Conservation (phyloP, 768 basidiomycete genomes). For the Terana coerulea region DNA sequence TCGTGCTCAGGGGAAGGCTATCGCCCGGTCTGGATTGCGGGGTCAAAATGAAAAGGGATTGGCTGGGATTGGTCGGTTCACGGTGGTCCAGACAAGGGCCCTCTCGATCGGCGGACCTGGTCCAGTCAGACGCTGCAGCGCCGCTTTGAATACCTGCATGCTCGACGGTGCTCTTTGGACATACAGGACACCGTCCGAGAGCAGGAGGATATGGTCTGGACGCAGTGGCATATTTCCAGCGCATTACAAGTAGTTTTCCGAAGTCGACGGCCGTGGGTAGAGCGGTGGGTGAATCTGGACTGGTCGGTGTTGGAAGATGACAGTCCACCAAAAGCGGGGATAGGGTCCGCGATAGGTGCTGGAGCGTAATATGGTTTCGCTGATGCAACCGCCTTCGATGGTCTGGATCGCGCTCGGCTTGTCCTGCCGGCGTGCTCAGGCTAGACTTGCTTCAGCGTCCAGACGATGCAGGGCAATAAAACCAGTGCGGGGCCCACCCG, state of each 20-base stretch:
- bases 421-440: constrained; percentile 4
- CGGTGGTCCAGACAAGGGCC: background rate
- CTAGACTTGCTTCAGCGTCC: constrained; percentile 4
- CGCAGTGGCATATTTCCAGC: background rate
- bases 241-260: too few relatives aligned
- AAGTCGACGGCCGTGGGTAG: background rate
- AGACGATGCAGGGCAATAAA: background rate
- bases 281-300: background rate
- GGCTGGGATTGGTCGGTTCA: background rate
- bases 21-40: background rate
- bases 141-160: too few relatives aligned
- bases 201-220: background rate
- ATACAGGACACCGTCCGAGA: background rate
- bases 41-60: background rate
- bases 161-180: background rate
- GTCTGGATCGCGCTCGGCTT: constrained; percentile 10
- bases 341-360: too few relatives aligned
- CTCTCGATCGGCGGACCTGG: background rate
- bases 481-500: constrained; percentile 9
- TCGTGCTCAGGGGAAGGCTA: background rate
- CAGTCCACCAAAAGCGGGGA: background rate
- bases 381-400: background rate
- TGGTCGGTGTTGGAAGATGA: background rate
- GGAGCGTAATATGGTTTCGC: too few relatives aligned
- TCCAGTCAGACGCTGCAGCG: too few relatives aligned